Percentiles rank a stretch among this genome's conserved stretches.
These are phyloP conservation scores for Suillus hirtellus DNA, from an alignment of 768 basidiomycete genomes.

Conservation along the genomic window DNA sequence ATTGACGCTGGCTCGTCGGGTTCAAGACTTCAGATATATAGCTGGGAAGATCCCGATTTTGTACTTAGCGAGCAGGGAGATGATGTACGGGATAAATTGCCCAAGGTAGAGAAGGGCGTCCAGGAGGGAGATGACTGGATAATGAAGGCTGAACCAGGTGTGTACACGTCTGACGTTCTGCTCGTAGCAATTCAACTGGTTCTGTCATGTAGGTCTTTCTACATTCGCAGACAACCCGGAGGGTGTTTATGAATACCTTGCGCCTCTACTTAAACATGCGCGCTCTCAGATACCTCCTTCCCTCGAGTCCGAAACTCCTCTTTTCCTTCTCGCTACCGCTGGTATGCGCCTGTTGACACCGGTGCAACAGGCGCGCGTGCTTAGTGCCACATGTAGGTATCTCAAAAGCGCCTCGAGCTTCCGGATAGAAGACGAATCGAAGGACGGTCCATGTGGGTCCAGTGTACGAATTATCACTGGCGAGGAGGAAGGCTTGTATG, in stretches of 20 bases:
- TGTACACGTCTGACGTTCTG: constrained; percentile 29
- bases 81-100: constrained; percentile 56
- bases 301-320: constrained; percentile 77
- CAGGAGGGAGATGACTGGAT: constrained; percentile 82
- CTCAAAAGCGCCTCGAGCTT: constrained; percentile 77
- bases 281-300: constrained; percentile 83
- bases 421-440: constrained; percentile 64
- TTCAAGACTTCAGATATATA: constrained; percentile 94
- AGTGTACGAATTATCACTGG: constrained; percentile 94
- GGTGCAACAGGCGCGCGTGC: constrained; percentile 65
- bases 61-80: constrained; percentile 54
- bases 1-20: constrained; percentile 99
- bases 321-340: constrained; percentile 94
- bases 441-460: constrained; percentile 83
- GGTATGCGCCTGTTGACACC: constrained; percentile 90
- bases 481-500: constrained; percentile 97
- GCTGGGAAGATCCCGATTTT: constrained; percentile 83
- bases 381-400: constrained; percentile 77
- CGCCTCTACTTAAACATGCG: constrained; percentile 84
- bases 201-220: constrained; percentile 71
- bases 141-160: constrained; percentile 90
- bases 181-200: neutral
- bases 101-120: constrained; percentile 91
- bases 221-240: constrained; percentile 71
- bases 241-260: constrained; percentile 71